Percentiles rank a stretch among this genome's conserved stretches.
phyloP scores from a whole-genome alignment of 257 asterid genomes.

The Dorcoceras hygrometricum region DNA sequence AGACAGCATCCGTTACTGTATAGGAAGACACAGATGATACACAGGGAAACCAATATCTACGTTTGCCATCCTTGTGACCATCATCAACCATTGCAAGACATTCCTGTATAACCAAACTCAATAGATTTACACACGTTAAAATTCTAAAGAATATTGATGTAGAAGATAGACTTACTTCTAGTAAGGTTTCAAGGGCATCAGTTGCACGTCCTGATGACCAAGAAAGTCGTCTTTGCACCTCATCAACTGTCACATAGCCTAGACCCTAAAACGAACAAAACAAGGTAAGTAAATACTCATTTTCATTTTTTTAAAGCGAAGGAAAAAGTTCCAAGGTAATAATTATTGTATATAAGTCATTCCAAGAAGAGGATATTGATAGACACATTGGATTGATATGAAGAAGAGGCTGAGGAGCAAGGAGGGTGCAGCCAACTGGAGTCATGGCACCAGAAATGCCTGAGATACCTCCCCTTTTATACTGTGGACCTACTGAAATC shows the following conservation, averaged over 20 bases:
- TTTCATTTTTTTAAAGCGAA: too few relatives aligned
- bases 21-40: slow-evolving; percentile 62
- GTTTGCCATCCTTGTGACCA: slow-evolving; percentile 69
- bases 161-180: slow-evolving; percentile 57
- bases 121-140: not conserved
- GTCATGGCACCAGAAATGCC: not conserved
- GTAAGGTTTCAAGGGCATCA: slow-evolving; percentile 84
- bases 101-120: slow-evolving; percentile 49
- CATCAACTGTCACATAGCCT: slow-evolving; percentile 89
- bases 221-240: slow-evolving; percentile 73
- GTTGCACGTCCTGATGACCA: slow-evolving; percentile 92
- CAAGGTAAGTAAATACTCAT: slow-evolving; percentile 15
- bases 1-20: slow-evolving; percentile 40
- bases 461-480: not conserved
- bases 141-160: not conserved
- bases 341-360: not conserved
- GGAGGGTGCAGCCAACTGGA: not conserved
- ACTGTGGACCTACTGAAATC: not conserved
- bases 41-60: slow-evolving; percentile 92
- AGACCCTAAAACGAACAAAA: slow-evolving; percentile 52
- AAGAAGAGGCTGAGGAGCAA: not conserved
- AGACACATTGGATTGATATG: not conserved
- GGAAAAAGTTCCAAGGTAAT: not conserved
- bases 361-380: not conserved
- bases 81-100: slow-evolving; percentile 92